Evolutionary conservation across 2,329 filamentous ascomycete genomes (phyloP).

Genomic region (Escovopsis sp.): DNA sequence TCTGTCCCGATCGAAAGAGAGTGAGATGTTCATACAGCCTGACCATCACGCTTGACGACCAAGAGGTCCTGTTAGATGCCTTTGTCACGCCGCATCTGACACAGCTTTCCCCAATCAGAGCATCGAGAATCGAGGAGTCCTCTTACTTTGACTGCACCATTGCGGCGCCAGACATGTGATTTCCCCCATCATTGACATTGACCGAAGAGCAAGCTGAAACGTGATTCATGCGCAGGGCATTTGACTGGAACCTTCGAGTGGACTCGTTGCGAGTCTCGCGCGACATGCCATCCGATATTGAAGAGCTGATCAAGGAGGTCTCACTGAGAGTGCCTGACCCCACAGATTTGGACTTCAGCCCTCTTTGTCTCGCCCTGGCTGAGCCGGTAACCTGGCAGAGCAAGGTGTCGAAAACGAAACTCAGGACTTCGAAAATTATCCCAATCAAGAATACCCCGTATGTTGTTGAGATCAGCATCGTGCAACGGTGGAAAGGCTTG

Average conservation of each 20-base stretch:
- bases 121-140: constrained; percentile 10
- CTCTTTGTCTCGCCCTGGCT: neutral
- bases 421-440: constrained; percentile 15
- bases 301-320: constrained; percentile 10
- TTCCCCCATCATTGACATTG: no score
- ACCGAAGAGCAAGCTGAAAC: no score
- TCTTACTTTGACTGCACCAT: constrained; percentile 18
- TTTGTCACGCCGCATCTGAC: constrained; percentile 3
- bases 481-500: constrained; percentile 14
- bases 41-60: constrained; percentile 7
- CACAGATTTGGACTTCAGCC: neutral
- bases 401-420: constrained; percentile 8
- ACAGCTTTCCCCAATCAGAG: constrained; percentile 11
- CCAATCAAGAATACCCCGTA: constrained; percentile 18
- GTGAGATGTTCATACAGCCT: constrained; percentile 10
- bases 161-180: constrained; percentile 21
- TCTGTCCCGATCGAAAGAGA: constrained; percentile 7
- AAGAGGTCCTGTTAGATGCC: constrained; percentile 11
- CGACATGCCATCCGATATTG: constrained; percentile 9
- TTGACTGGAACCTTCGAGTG: constrained; percentile 22
- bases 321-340: constrained; percentile 3
- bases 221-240: constrained; percentile 10
- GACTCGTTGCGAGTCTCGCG: constrained; percentile 11
- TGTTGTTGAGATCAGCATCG: constrained; percentile 18
- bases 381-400: neutral